A percentile compares a stretch with the other conserved stretches of the same genome.
These are phyloP conservation scores for Didymella keratinophila DNA, from an alignment of 2,329 filamentous ascomycete species.

Conservation along the genomic window DNA sequence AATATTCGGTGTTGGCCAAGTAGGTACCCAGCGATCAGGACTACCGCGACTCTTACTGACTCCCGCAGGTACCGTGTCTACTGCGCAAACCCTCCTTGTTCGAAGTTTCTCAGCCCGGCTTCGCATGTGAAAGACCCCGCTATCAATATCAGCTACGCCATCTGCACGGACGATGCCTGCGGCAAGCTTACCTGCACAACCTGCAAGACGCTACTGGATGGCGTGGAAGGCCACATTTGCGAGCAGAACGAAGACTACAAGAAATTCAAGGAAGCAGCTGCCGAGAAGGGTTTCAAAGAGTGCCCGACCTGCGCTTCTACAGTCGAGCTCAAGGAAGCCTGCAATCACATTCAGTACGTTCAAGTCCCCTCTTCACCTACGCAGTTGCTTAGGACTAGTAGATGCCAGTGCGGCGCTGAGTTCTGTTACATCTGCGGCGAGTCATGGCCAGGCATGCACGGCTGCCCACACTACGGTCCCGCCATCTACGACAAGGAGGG, in stretches of 20 bases:
- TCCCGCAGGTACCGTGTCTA: constrained; percentile 36
- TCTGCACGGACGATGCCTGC: constrained; percentile 34
- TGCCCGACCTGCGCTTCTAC: constrained; percentile 37
- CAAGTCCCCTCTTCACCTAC: background rate
- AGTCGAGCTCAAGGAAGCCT: constrained; percentile 44
- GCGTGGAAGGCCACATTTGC: constrained; percentile 30
- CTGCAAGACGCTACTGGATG: constrained; percentile 32
- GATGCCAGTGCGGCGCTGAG: constrained; percentile 38
- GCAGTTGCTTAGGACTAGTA: constrained; percentile 14
- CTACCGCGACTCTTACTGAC: background rate
- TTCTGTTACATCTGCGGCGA: constrained; percentile 49
- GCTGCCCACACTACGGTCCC: constrained; percentile 43
- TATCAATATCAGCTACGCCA: constrained; percentile 27
- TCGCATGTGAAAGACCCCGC: constrained; percentile 27
- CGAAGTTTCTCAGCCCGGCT: constrained; percentile 34
- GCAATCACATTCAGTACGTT: constrained; percentile 44
- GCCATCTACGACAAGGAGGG: constrained; percentile 41
- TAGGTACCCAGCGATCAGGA: constrained; percentile 20
- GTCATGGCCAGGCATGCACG: constrained; percentile 39
- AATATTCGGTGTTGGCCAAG: constrained; percentile 41
- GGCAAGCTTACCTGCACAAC: constrained; percentile 32
- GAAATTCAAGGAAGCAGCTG: constrained; percentile 35
- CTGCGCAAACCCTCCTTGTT: constrained; percentile 34
- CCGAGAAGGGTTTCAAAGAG: constrained; percentile 39
- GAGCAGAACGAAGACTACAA: constrained; percentile 30